Conservation (phyloP, 257 asterid genomes). For the Perilla frutescens region DNA sequence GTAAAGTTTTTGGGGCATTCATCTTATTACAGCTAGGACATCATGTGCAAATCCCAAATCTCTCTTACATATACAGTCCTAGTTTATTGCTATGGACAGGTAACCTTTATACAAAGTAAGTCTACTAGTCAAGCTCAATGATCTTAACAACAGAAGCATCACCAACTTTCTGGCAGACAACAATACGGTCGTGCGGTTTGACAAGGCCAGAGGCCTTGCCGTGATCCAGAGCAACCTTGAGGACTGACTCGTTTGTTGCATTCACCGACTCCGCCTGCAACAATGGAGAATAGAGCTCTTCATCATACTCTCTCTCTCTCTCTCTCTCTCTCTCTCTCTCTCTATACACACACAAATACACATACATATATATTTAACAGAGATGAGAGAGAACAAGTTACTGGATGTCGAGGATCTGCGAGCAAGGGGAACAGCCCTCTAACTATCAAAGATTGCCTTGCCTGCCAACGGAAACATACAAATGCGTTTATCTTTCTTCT, state of each 20-base stretch:
- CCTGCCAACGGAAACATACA: constrained; percentile 44
- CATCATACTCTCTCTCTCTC: not conserved
- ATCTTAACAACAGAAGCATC: constrained; percentile 83
- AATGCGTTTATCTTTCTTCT: not conserved
- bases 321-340: not conserved
- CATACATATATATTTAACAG: not conserved
- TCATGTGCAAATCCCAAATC: constrained; percentile 5
- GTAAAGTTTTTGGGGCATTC: not conserved
- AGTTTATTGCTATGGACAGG: not conserved
- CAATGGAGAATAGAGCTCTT: not conserved
- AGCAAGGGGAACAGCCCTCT: constrained; percentile 92
- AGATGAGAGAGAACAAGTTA: constrained; percentile 32
- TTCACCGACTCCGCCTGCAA: constrained; percentile 68
- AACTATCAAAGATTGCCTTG: constrained; percentile 82
- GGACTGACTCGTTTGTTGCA: constrained; percentile 63
- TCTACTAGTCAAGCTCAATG: constrained; percentile 77
- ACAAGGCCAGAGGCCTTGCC: constrained; percentile 75
- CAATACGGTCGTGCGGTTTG: constrained; percentile 70
- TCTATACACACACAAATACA: not conserved
- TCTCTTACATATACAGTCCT: not conserved
- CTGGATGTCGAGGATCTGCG: constrained; percentile 93
- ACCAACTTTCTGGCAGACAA: constrained; percentile 81
- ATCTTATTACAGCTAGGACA: not conserved
- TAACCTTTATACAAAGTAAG: not conserved
- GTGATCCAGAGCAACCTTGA: constrained; percentile 73